Evolutionary conservation across 208 protist genomes (phyloP).

Genomic region (Trypanosomatidae sp.): DNA sequence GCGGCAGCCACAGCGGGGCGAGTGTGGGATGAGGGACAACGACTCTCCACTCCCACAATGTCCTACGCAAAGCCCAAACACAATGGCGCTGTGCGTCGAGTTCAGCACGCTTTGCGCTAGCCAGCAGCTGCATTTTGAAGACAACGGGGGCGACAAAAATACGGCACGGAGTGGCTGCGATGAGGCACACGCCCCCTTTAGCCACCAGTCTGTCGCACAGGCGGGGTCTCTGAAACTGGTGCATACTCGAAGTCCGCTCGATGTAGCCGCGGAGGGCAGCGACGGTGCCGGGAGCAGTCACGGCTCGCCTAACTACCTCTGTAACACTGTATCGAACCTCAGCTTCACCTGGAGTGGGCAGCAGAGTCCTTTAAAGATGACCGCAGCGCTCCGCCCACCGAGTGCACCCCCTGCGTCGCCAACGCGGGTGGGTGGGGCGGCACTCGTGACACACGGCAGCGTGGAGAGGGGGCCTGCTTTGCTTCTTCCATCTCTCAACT

Average conservation of each 20-base stretch:
- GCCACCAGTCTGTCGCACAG: neutral
- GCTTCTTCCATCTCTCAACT: neutral
- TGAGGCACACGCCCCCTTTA: neutral
- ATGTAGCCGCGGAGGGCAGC: neutral
- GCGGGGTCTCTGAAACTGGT: neutral
- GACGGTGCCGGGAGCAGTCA: slow-evolving; percentile 6
- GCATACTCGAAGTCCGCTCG: neutral
- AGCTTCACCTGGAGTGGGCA: neutral
- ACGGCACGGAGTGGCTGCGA: neutral
- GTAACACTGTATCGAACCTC: slow-evolving; percentile 5
- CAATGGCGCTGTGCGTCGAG: neutral
- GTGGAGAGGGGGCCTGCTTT: neutral
- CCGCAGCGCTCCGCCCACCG: neutral
- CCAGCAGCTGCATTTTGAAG: neutral
- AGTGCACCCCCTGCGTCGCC: neutral
- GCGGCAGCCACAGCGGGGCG: neutral
- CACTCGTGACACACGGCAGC: neutral
- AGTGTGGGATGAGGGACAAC: neutral
- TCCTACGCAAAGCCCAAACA: neutral
- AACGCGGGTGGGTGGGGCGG: neutral
- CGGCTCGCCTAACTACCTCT: slow-evolving; percentile 9
- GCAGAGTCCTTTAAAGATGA: neutral
- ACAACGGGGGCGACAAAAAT: neutral
- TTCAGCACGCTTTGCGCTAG: neutral
- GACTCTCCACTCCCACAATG: slow-evolving; percentile 10